Evolutionary conservation across 1,284 basidiomycete genomes (phyloP).

Genomic region (Trichosporon sp.): DNA sequence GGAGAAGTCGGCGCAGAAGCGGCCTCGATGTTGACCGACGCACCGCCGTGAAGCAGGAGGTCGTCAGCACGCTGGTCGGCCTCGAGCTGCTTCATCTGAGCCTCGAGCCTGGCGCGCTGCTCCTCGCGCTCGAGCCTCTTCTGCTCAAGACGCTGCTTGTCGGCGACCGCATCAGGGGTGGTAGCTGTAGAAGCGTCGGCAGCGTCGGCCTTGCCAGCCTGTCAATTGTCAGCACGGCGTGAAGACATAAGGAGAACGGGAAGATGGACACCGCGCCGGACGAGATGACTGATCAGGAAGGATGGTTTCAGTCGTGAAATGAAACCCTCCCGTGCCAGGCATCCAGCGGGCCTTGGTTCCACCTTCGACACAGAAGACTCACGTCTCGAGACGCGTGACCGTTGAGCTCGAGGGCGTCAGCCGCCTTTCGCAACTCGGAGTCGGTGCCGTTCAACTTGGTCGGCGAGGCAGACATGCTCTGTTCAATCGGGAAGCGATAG

Average conservation of each 20-base stretch:
- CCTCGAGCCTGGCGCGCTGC: constrained; percentile 85
- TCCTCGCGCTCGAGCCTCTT: constrained; percentile 78
- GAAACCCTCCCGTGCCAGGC: background rate
- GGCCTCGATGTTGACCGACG: constrained; percentile 22
- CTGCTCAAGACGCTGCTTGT: constrained; percentile 70
- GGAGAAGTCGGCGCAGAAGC: constrained; percentile 44
- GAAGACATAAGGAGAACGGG: background rate
- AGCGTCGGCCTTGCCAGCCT: background rate
- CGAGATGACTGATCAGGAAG: background rate
- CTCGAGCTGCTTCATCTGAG: constrained; percentile 86
- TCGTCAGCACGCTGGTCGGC: constrained; percentile 75
- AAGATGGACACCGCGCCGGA: background rate
- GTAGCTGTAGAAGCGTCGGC: background rate
- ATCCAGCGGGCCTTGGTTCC: background rate
- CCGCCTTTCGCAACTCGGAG: constrained; percentile 24
- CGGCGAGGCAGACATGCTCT: constrained; percentile 35
- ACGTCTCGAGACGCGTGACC: constrained; percentile 43
- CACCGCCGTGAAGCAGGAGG: constrained; percentile 54
- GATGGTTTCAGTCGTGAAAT: background rate
- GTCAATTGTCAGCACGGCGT: background rate
- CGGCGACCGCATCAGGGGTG: constrained; percentile 12
- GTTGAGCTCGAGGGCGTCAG: constrained; percentile 25
- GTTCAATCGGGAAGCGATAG: constrained; percentile 6
- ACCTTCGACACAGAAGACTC: constrained; percentile 12
- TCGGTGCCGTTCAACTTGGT: constrained; percentile 29